Base-by-base conservation (phyloP, 176 grass and related monocot genomes). In the Oryza meyeriana region DNA sequence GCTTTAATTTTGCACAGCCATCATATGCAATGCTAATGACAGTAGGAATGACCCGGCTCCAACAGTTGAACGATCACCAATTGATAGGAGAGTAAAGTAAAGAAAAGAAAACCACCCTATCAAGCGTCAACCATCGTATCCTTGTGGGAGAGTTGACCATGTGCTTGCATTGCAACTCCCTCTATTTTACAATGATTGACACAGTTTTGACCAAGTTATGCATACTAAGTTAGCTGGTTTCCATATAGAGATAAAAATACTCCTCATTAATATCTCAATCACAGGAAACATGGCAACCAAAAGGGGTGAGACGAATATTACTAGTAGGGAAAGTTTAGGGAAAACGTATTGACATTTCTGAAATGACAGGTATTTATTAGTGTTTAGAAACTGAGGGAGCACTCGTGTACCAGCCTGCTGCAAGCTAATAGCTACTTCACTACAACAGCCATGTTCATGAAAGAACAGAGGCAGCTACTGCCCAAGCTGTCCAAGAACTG, bases 401-500 rank as follows among this genome's bases (percentile, higher is more conserved):
- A 59, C 22, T n/a, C 25, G 20, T 59, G 22, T 59, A n/a, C 55
- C 22, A 25, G 55, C 55, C 48, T 59, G 18, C 5, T 55, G 50
- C 50, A 22, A 55, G 18, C 50, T 55, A n/a, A n/a, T n/a, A 55
- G 18, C 50, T 57, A n/a, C 52, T 57, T 22, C 52, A 57, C 1
- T 18, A 55, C n/a, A 6, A n/a, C n/a, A n/a, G n/a, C n/a, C n/a
- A n/a, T n/a, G n/a, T n/a, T n/a, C n/a, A n/a, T n/a, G n/a, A n/a
- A n/a, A n/a, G n/a, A n/a, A n/a, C n/a, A 77, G 61, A 12, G 30
- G 13, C 64, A 66, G 65, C 65, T 69, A 24, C 66, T 68, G 52
- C 44, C 24, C 25, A 73, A 83, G 68, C 14, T 80, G 75, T 41
- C 35, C 72, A 32, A 94, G 70, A 10, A 97, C 61, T 12, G 85